Conservation (phyloP, 306 rosid genomes). For the Cyamopsis tetragonoloba region DNA sequence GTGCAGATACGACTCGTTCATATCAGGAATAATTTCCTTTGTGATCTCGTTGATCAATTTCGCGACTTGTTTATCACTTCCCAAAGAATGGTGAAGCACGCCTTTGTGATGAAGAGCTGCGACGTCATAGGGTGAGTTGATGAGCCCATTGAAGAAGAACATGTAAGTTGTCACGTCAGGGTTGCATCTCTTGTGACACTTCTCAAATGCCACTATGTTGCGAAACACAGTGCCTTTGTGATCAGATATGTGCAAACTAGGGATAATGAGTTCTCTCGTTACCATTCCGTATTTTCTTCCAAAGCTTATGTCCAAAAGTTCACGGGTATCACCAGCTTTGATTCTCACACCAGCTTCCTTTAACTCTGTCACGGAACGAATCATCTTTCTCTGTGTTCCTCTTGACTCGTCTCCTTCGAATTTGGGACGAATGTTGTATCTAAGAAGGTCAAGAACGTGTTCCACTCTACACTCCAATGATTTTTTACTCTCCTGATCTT, state of each 20-base stretch:
- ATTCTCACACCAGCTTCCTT: conserved; percentile 38
- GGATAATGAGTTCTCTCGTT: conserved; percentile 19
- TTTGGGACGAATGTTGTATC: conserved; percentile 20
- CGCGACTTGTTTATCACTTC: conserved; percentile 28
- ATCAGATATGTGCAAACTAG: conserved; percentile 34
- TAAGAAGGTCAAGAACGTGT: conserved; percentile 43
- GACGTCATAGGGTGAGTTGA: conserved; percentile 37
- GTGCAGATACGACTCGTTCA: conserved; percentile 32
- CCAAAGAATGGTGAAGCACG: conserved; percentile 37
- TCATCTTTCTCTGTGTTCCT: conserved; percentile 12
- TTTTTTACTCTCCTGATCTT: not conserved
- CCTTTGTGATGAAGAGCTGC: conserved; percentile 35
- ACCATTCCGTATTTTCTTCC: not conserved
- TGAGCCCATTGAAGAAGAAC: conserved; percentile 47
- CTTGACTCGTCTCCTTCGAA: not conserved
- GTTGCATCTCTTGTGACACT: conserved; percentile 36
- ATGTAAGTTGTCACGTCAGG: conserved; percentile 41
- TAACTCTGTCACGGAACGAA: conserved; percentile 31
- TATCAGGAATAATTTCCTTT: conserved; percentile 29
- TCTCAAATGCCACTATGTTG: conserved; percentile 44
- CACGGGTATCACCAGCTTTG: not conserved
- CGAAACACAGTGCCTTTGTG: conserved; percentile 44
- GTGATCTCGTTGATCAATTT: conserved; percentile 36
- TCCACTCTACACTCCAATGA: not conserved
- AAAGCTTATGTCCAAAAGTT: conserved; percentile 30